Evolutionary conservation across 257 asterid species (phyloP).

Genomic region (Solanum dulcamara): DNA sequence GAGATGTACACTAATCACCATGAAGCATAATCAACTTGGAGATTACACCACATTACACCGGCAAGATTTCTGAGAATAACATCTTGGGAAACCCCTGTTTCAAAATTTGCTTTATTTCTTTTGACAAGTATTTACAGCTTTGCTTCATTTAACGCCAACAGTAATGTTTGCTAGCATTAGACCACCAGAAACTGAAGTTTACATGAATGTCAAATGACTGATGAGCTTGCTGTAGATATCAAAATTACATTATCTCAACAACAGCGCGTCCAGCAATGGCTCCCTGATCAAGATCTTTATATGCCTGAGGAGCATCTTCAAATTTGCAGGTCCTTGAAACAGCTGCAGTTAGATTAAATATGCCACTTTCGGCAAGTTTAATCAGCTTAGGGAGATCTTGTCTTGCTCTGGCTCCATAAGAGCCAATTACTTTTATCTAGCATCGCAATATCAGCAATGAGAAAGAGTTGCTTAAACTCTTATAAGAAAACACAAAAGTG

Average conservation of each 20-base stretch:
- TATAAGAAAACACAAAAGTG: neutral
- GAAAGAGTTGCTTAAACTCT: neutral
- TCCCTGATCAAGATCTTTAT: conserved; percentile 68
- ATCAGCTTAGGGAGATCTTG: conserved; percentile 92
- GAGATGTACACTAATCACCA: neutral
- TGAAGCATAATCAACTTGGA: neutral
- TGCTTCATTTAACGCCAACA: neutral
- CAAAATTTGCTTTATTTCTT: neutral
- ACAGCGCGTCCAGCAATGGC: conserved; percentile 76
- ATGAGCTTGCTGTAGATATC: neutral
- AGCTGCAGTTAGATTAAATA: conserved; percentile 67
- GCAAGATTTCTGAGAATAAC: neutral
- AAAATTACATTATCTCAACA: conserved; percentile 65
- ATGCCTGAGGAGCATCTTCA: conserved; percentile 62
- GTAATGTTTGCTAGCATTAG: neutral
- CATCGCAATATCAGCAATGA: neutral
- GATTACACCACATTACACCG: neutral
- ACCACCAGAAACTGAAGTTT: neutral
- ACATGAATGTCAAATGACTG: neutral
- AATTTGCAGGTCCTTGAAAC: conserved; percentile 79
- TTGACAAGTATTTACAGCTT: neutral
- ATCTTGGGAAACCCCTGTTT: neutral
- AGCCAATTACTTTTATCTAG: conserved; percentile 89
- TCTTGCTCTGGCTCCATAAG: conserved; percentile 91
- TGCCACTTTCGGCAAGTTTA: conserved; percentile 79